phyloP scores from a whole-genome alignment of 2,329 filamentous ascomycete genomes.

The Talaromyces sp. region DNA sequence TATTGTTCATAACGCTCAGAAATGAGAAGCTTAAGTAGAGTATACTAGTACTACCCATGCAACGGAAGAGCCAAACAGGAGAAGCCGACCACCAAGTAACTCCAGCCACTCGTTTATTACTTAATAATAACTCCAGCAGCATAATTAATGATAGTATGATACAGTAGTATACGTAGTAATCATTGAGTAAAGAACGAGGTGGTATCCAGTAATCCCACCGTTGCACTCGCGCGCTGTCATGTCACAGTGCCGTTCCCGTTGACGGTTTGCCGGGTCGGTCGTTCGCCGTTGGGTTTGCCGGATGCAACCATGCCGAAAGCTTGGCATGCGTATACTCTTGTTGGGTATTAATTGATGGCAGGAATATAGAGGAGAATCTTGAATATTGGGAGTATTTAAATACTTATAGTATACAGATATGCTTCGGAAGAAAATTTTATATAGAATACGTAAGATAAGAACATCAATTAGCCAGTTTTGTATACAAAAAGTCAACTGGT shows the following conservation, averaged over 20 bases:
- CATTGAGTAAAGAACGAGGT: neutral
- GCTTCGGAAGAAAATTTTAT: too few relatives aligned
- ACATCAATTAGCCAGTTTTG: neutral
- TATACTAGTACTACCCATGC: neutral
- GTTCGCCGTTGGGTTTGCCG: neutral
- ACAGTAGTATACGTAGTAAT: too few relatives aligned
- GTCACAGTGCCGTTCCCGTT: neutral
- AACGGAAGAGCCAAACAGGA: neutral
- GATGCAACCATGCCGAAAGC: neutral
- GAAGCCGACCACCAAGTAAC: neutral
- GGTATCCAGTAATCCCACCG: neutral
- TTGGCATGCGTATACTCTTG: neutral
- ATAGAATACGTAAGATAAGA: neutral
- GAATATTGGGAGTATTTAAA: too few relatives aligned
- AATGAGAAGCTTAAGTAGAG: neutral
- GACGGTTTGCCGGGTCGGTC: neutral
- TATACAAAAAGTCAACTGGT: too few relatives aligned
- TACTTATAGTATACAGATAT: too few relatives aligned
- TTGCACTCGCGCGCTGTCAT: neutral
- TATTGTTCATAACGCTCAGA: neutral
- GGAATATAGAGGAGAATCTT: too few relatives aligned
- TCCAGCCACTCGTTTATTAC: neutral
- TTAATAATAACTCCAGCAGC: neutral
- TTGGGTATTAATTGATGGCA: neutral
- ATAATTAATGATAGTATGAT: neutral